Conservation (phyloP, 108 stramenopile genomes). For the Skeletonema potamos region DNA sequence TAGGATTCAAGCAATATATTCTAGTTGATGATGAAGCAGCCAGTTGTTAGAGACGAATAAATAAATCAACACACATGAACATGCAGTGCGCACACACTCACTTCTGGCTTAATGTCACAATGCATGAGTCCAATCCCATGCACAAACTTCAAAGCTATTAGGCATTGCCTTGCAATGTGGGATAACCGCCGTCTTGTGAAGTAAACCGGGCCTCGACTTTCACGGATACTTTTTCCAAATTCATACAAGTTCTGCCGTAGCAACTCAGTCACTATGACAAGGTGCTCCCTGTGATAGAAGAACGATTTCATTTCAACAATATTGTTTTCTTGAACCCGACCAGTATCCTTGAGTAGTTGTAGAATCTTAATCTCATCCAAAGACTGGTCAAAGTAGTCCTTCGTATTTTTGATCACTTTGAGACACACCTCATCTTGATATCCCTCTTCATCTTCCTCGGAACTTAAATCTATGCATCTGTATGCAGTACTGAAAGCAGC, state of each 20-base stretch:
- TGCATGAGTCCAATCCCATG: slow-evolving; percentile 92
- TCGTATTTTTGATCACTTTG: slow-evolving; percentile 98
- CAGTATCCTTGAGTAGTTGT: slow-evolving; percentile 80
- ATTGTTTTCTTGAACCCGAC: slow-evolving; percentile 75
- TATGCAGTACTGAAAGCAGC: slow-evolving; percentile 96
- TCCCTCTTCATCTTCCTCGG: slow-evolving; percentile 64
- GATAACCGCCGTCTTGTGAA: slow-evolving; percentile 90
- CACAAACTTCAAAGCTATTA: slow-evolving; percentile 91
- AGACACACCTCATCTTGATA: slow-evolving; percentile 89
- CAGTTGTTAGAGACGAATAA: background rate
- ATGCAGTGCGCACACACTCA: background rate
- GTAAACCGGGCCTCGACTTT: slow-evolving; percentile 84
- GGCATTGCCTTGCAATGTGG: slow-evolving; percentile 82
- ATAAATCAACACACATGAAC: background rate
- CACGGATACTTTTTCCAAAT: slow-evolving; percentile 84
- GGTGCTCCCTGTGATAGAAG: slow-evolving; percentile 97
- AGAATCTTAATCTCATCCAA: slow-evolving; percentile 98
- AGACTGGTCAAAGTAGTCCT: slow-evolving; percentile 98
- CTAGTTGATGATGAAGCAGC: slow-evolving; percentile 1
- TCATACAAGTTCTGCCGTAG: slow-evolving; percentile 96
- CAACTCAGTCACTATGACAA: slow-evolving; percentile 97
- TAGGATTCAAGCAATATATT: slow-evolving; percentile 93
- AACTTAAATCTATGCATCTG: slow-evolving; percentile 84
- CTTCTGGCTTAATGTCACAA: slow-evolving; percentile 98
- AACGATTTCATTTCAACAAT: slow-evolving; percentile 91